Conservation (phyloP, 345 rosid species). For the Aquilaria malaccensis region DNA sequence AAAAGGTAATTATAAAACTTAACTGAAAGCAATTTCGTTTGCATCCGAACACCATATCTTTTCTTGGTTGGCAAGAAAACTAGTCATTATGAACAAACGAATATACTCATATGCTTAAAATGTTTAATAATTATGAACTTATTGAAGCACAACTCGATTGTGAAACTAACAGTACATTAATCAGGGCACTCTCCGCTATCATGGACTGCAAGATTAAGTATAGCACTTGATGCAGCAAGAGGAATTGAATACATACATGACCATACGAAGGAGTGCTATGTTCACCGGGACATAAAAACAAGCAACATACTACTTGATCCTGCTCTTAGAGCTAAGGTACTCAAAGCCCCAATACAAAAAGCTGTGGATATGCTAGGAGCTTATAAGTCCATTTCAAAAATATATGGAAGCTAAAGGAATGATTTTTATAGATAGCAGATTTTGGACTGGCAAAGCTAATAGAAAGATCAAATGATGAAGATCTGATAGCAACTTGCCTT, state of each 20-base stretch:
- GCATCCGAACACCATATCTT: no score
- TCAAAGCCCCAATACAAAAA: not conserved
- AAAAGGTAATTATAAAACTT: constrained; percentile 17
- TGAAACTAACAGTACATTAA: constrained; percentile 8
- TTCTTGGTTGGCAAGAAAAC: no score
- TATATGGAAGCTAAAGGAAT: not conserved
- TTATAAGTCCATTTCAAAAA: no score
- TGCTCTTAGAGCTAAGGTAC: constrained; percentile 29
- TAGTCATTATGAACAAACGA: no score
- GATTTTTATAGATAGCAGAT: constrained; percentile 22
- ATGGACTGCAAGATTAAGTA: constrained; percentile 26
- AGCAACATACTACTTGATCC: constrained; percentile 32
- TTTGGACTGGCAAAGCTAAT: constrained; percentile 32
- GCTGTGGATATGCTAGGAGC: not conserved
- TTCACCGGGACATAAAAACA: constrained; percentile 33
- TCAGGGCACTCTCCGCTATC: constrained; percentile 28
- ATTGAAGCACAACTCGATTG: not conserved
- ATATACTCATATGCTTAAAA: no score
- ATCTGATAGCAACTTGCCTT: constrained; percentile 16
- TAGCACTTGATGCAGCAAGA: constrained; percentile 31
- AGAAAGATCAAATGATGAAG: constrained; percentile 28
- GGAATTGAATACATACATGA: constrained; percentile 38
- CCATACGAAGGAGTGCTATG: constrained; percentile 26
- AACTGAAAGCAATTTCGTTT: no score
- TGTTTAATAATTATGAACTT: no score